Percentiles rank a stretch among this genome's conserved stretches.
Conservation (phyloP, 2,329 filamentous ascomycete genomes). For the Cladosporium sp. region DNA sequence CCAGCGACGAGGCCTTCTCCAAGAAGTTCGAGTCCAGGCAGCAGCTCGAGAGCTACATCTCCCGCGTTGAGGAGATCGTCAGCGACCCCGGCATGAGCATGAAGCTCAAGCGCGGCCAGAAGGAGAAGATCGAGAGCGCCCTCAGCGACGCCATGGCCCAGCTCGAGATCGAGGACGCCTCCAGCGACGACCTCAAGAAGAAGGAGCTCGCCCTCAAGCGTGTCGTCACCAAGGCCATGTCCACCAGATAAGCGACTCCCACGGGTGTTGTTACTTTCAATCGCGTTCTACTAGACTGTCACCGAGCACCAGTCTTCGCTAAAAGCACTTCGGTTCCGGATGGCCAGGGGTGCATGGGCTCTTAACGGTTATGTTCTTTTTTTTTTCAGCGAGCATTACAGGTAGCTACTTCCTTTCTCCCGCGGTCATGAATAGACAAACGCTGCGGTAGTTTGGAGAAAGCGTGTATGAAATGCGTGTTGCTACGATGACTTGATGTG, state of each 20-base stretch:
- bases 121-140: conserved; percentile 98
- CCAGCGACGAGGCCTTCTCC: conserved; percentile 95
- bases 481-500: conserved; percentile 4
- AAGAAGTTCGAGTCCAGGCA: conserved; percentile 99
- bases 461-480: conserved; percentile 22
- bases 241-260: conserved; percentile 36
- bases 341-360: conserved; percentile 23
- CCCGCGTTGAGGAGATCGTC: conserved; percentile 97
- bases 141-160: conserved; percentile 97
- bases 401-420: conserved; percentile 14
- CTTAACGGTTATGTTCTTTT: conserved; percentile 27
- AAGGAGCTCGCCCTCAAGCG: conserved; percentile 98
- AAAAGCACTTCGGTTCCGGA: conserved; percentile 23
- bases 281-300: conserved; percentile 22
- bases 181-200: conserved; percentile 97
- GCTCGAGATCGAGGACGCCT: conserved; percentile 91
- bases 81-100: conserved; percentile 93
- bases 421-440: conserved; percentile 16
- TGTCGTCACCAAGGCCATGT: conserved; percentile 80
- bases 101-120: conserved; percentile 98
- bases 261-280: conserved; percentile 19
- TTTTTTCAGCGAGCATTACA: conserved; percentile 23
- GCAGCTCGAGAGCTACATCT: conserved; percentile 98
- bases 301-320: conserved; percentile 19
- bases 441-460: conserved; percentile 15